phyloP scores from a whole-genome alignment of 179 eudicot genomes.

The Sideroxylon spinosum region DNA sequence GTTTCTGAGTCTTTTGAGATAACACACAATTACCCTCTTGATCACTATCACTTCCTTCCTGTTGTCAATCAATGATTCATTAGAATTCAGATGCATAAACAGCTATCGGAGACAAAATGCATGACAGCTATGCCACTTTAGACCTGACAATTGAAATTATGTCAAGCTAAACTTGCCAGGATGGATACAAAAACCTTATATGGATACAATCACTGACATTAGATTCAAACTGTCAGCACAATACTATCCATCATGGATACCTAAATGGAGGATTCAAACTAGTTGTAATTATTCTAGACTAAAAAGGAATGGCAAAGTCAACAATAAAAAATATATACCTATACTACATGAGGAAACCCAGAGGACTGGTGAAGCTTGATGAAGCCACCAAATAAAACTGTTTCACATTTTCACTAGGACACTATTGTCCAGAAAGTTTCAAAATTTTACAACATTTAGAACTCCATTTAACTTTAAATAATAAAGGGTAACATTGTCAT shows the following conservation, averaged over 20 bases:
- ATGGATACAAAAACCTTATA: neutral
- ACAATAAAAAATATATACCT: neutral
- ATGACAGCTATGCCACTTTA: no score
- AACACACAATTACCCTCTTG: conserved; percentile 77
- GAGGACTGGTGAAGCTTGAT: no score
- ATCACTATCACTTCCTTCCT: conserved; percentile 88
- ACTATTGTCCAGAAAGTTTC: no score
- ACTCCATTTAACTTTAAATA: no score
- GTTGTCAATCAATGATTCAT: conserved; percentile 21
- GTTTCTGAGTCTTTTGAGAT: conserved; percentile 63
- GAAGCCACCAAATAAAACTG: no score
- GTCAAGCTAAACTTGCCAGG: neutral
- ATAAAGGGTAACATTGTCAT: no score
- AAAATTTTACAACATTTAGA: no score
- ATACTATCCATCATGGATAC: no score
- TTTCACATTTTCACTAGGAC: no score
- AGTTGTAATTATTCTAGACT: neutral
- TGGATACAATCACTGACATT: no score
- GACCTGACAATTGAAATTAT: neutral
- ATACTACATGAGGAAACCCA: no score
- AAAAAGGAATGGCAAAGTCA: neutral
- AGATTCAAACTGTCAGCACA: no score
- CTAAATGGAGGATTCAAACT: neutral
- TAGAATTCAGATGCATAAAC: neutral
- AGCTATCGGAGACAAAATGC: neutral